Evolutionary conservation across 2,329 filamentous ascomycete genomes (phyloP).

Genomic region (Lecanicillium sp.): DNA sequence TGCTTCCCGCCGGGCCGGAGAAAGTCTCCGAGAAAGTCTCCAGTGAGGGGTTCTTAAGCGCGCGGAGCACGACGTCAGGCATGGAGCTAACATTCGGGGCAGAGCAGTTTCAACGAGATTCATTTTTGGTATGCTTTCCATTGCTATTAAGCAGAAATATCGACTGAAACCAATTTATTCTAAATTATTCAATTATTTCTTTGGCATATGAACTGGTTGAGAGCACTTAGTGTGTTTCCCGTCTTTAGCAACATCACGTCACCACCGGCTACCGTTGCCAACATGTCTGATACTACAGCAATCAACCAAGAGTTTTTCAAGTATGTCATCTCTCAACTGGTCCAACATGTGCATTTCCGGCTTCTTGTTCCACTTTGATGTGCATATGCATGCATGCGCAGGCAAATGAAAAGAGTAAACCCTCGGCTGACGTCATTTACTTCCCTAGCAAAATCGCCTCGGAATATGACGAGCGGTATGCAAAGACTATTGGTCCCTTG

Average conservation of each 20-base stretch:
- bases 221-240: neutral
- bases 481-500: slow-evolving; percentile 44
- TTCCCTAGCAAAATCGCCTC: slow-evolving; percentile 19
- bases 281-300: slow-evolving; percentile 23
- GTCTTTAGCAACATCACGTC: neutral
- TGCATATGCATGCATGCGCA: too few relatives aligned
- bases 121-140: too few relatives aligned
- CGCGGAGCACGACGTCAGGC: too few relatives aligned
- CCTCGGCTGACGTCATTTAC: slow-evolving; percentile 5
- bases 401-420: too few relatives aligned
- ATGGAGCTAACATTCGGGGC: too few relatives aligned
- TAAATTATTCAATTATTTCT: too few relatives aligned
- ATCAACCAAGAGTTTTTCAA: slow-evolving; percentile 34
- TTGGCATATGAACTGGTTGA: slow-evolving; percentile 3
- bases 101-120: too few relatives aligned
- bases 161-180: too few relatives aligned
- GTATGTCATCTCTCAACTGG: slow-evolving; percentile 20
- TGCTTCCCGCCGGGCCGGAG: too few relatives aligned
- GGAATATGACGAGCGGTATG: slow-evolving; percentile 42
- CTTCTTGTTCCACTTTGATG: neutral
- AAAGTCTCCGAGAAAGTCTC: slow-evolving; percentile 6
- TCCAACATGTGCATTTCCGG: neutral
- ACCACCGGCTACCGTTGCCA: slow-evolving; percentile 4
- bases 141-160: too few relatives aligned
- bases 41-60: neutral